Percentiles rank a stretch among this genome's conserved stretches.
Evolutionary conservation across 805 yeast genomes (phyloP).

Genomic region (Candida ulmi): DNA sequence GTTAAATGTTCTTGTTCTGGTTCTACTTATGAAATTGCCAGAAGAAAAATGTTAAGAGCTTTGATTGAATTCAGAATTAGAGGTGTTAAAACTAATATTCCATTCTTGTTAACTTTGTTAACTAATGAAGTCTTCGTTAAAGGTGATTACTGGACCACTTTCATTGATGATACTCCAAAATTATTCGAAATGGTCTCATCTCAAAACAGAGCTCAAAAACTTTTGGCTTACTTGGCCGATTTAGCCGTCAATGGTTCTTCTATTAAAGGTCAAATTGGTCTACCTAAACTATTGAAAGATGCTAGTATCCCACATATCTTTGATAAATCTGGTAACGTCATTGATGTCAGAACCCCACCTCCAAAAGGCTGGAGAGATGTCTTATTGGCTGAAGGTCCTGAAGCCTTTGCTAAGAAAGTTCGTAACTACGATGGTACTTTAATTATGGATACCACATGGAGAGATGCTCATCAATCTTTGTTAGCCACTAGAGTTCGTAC

Average conservation of each 20-base stretch:
- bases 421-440: conserved; percentile 80
- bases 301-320: conserved; percentile 72
- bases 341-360: conserved; percentile 49
- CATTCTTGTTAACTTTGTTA: conserved; percentile 85
- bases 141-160: conserved; percentile 96
- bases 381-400: conserved; percentile 81
- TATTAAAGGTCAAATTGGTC: conserved; percentile 91
- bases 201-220: conserved; percentile 94
- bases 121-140: conserved; percentile 83
- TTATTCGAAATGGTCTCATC: conserved; percentile 92
- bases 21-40: conserved; percentile 90
- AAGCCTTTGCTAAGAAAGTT: conserved; percentile 81
- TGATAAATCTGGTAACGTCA: conserved; percentile 53
- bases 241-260: conserved; percentile 94
- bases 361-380: conserved; percentile 92
- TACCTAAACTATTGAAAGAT: conserved; percentile 73
- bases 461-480: conserved; percentile 98
- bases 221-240: conserved; percentile 87
- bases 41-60: conserved; percentile 97
- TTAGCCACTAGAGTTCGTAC: conserved; percentile 98
- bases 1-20: conserved; percentile 98
- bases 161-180: conserved; percentile 96
- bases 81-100: conserved; percentile 98
- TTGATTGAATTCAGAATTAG: conserved; percentile 96
- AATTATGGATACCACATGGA: conserved; percentile 98